phyloP scores from a whole-genome alignment of 2,329 filamentous ascomycete genomes.

The Phaeophleospora eucalypticola region DNA sequence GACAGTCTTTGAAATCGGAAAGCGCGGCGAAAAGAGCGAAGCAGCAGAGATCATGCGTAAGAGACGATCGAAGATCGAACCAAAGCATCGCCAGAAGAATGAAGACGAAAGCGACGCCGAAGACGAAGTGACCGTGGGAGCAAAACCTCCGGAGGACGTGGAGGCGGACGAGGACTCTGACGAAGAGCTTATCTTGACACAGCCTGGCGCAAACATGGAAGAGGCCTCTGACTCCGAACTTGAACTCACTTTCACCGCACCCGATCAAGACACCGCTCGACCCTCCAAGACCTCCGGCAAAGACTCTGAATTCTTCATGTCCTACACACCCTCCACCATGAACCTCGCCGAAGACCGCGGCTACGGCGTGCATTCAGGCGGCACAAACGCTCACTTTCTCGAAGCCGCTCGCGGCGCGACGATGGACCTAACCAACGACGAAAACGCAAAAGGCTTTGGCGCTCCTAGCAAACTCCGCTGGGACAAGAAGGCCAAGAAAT shows the following conservation, averaged over 20 bases:
- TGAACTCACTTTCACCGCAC: constrained; percentile 48
- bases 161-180: constrained; percentile 38
- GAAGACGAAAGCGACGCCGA: constrained; percentile 32
- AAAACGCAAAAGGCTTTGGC: constrained; percentile 70
- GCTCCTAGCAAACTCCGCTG: constrained; percentile 81
- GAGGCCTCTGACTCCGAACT: constrained; percentile 52
- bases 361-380: constrained; percentile 84
- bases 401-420: constrained; percentile 79
- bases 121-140: constrained; percentile 29
- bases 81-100: constrained; percentile 45
- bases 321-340: constrained; percentile 76
- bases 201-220: constrained; percentile 36
- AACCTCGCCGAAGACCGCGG: constrained; percentile 85
- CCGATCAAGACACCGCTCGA: constrained; percentile 7
- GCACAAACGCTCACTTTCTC: constrained; percentile 68
- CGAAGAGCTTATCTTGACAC: constrained; percentile 34
- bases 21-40: constrained; percentile 62
- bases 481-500: constrained; percentile 96
- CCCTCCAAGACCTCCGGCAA: constrained; percentile 56
- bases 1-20: constrained; percentile 93
- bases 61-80: constrained; percentile 65
- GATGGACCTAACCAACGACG: constrained; percentile 92
- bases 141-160: constrained; percentile 38
- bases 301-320: constrained; percentile 92
- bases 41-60: constrained; percentile 73